Conservation (phyloP, 2,329 filamentous ascomycete genomes). For the Fusarium sp. region DNA sequence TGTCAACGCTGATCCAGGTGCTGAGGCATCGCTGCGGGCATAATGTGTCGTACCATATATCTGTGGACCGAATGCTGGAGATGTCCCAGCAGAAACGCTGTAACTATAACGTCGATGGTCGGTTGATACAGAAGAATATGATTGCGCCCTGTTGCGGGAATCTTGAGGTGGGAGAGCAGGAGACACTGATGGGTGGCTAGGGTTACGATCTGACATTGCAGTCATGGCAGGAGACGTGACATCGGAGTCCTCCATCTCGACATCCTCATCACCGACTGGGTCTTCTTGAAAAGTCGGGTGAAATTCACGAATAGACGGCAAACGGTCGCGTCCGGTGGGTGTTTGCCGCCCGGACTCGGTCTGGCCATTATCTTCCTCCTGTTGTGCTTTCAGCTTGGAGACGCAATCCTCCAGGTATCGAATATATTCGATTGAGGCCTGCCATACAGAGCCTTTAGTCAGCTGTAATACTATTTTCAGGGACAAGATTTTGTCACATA, state of each 20-base stretch:
- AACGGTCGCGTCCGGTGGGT: constrained; percentile 40
- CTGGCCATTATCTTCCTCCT: constrained; percentile 47
- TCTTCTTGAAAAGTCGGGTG: constrained; percentile 54
- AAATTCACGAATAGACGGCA: constrained; percentile 52
- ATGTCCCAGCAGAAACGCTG: constrained; percentile 59
- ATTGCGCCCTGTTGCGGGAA: constrained; percentile 56
- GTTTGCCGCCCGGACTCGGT: constrained; percentile 43
- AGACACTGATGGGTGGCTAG: constrained; percentile 60
- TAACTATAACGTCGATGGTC: constrained; percentile 62
- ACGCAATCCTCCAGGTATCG: constrained; percentile 93
- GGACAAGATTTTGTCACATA: constrained; percentile 51
- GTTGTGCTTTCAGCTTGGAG: constrained; percentile 75
- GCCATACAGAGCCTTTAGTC: background rate
- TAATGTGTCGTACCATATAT: constrained; percentile 47
- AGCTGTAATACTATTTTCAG: background rate
- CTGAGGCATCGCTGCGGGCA: constrained; percentile 53
- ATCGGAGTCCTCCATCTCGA: constrained; percentile 70
- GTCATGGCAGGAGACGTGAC: constrained; percentile 59
- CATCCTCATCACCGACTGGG: constrained; percentile 51
- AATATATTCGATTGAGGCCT: constrained; percentile 97
- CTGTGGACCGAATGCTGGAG: constrained; percentile 66
- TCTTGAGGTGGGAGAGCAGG: constrained; percentile 61
- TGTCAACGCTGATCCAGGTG: constrained; percentile 63
- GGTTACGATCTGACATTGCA: constrained; percentile 43
- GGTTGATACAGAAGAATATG: constrained; percentile 63